Base-by-base conservation (phyloP, 495 filamentous ascomycete genomes). In the Penicillium cosmopolitanum region DNA sequence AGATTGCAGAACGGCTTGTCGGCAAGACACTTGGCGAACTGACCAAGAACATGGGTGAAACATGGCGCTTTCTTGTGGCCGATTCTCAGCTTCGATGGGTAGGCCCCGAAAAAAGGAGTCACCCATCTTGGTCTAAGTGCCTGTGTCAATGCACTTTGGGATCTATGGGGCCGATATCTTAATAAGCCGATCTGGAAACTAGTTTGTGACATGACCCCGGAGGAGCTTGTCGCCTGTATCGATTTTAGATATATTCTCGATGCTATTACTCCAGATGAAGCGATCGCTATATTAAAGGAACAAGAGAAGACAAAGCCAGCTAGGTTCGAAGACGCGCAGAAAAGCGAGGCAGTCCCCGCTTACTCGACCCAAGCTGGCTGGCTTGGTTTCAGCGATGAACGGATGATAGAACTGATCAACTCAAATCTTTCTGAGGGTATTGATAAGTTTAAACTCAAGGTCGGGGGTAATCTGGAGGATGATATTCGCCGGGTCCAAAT, bases 221-320 rank as follows among this genome's bases (percentile, higher is more conserved):
- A 93, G 70, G 85, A 94, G 72, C 82, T 93, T 46, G 90, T 96
- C 13, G 68, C 79, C 50, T 92, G 89, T 74, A 89, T 96, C 66
- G 91, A 95, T 73, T 96, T 94, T 75, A 78, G 91, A 34, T 96
- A 96, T 69, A 91, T 96, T 70, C 91, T 87, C 9, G 91, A 96
- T 73, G 90, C 89, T 8, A 77, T 96, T 42, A 94, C 91, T 0
- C 88, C 88, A 1, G 83, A 86, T n/a, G 89, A 93, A 64, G 87
- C 89, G 3, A 52, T 91, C 6, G 73, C 67, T n/a, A 78, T 92
- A 67, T 72, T 93, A 53, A 73, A 74, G 40, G 61, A 76, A 42
- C 79, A 84, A 53, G 58, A 62, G 5, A 82, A 77, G n/a, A 90
- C 89, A 68, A 71, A 71, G 16, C 65, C 75, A 58, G 44, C 23